These are phyloP conservation scores for Calamus simplicifolius DNA, from an alignment of 176 grass and related monocot species.

Conservation along the genomic window DNA sequence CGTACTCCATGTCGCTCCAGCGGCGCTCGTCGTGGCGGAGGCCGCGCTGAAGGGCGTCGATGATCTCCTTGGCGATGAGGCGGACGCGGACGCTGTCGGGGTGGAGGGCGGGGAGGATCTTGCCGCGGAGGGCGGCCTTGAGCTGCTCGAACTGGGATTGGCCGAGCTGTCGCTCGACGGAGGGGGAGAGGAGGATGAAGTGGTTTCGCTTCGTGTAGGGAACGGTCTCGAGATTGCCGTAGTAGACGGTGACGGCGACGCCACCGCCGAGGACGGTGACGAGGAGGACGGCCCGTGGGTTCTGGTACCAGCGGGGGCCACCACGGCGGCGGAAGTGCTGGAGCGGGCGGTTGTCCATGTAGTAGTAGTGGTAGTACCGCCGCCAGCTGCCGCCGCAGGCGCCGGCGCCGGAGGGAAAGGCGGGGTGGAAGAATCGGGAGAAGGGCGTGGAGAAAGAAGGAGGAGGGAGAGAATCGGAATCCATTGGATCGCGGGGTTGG, in stretches of 20 bases:
- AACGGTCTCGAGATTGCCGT: constrained; percentile 75
- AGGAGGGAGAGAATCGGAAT: constrained; percentile 12
- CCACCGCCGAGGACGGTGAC: constrained; percentile 33
- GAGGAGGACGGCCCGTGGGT: constrained; percentile 45
- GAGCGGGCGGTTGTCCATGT: constrained; percentile 27
- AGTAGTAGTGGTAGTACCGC: constrained; percentile 35
- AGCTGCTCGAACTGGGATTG: constrained; percentile 58
- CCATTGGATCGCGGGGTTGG: constrained; percentile 5
- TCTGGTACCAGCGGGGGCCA: constrained; percentile 62
- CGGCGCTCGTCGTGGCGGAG: constrained; percentile 20
- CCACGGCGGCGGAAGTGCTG: constrained; percentile 58
- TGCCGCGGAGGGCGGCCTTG: constrained; percentile 52
- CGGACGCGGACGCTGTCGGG: constrained; percentile 82
- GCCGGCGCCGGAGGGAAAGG: too few relatives aligned
- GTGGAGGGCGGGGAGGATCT: constrained; percentile 84
- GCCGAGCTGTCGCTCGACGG: constrained; percentile 69
- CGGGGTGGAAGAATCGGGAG: background rate
- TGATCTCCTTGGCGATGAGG: constrained; percentile 68
- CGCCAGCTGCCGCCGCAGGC: too few relatives aligned
- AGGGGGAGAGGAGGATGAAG: constrained; percentile 51
- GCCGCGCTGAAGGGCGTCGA: constrained; percentile 61
- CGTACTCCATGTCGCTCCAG: constrained; percentile 35
- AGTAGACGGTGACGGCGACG: constrained; percentile 36
- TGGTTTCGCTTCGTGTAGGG: constrained; percentile 87
- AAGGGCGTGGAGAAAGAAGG: background rate